A percentile compares a stretch with the other conserved stretches of the same genome.
Evolutionary conservation across 495 filamentous ascomycete species (phyloP).

Genomic region (Aspergillus cristatus): DNA sequence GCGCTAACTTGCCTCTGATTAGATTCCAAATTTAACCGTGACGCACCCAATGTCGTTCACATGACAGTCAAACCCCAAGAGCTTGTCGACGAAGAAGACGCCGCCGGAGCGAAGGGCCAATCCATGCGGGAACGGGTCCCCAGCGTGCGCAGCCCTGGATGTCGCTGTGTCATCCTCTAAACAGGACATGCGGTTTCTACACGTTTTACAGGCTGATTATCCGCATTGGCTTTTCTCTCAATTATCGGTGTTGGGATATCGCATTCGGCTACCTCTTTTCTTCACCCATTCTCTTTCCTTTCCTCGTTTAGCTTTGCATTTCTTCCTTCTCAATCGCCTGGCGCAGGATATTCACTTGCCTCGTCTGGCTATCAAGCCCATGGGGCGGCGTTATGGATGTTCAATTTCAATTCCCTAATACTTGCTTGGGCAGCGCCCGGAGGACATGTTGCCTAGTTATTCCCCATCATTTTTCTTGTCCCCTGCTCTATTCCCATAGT

Average conservation of each 20-base stretch:
- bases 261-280: neutral
- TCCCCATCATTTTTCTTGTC: constrained; percentile 6
- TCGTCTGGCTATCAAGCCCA: constrained; percentile 3
- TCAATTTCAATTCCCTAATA: too few species aligned
- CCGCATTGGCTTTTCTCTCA: too few species aligned
- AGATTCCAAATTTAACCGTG: constrained; percentile 74
- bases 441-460: too few species aligned
- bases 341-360: constrained; percentile 9
- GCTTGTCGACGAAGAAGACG: constrained; percentile 81
- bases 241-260: neutral
- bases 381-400: constrained; percentile 11
- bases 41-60: constrained; percentile 74
- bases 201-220: too few species aligned
- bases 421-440: constrained; percentile 9
- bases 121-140: constrained; percentile 48
- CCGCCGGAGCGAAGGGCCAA: constrained; percentile 61
- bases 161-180: constrained; percentile 78
- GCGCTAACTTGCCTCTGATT: constrained; percentile 7
- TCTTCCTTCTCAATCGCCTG: neutral
- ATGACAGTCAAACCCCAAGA: constrained; percentile 91
- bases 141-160: constrained; percentile 56
- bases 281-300: constrained; percentile 1
- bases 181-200: too few species aligned
- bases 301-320: neutral
- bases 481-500: constrained; percentile 8